Percentiles rank a stretch among this genome's conserved stretches.
Conservation (phyloP, 176 grass and related monocot genomes). For the Tillandsia leiboldiana region DNA sequence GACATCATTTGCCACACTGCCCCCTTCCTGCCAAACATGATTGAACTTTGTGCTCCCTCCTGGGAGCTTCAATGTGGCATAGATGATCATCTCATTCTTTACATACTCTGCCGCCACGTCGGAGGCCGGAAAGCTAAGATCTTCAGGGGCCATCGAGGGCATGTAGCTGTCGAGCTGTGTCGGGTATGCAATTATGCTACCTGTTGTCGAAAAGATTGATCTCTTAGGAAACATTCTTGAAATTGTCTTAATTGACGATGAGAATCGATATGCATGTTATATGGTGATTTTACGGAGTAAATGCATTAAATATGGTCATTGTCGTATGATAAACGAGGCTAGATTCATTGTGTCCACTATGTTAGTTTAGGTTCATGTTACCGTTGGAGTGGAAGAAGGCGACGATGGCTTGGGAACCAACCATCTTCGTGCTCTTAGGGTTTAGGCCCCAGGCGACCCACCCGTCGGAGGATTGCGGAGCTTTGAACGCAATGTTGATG, state of each 20-base stretch:
- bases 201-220: no score
- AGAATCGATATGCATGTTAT: no score
- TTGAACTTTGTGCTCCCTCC: constrained; percentile 42
- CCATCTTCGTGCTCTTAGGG: constrained; percentile 54
- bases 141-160: constrained; percentile 54
- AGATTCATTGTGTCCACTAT: no score
- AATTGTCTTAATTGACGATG: no score
- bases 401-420: constrained; percentile 60
- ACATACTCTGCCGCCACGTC: constrained; percentile 35
- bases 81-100: constrained; percentile 60
- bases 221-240: no score
- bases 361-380: no score
- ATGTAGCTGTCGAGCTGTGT: constrained; percentile 61
- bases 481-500: constrained; percentile 56
- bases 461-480: constrained; percentile 33
- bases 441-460: constrained; percentile 91
- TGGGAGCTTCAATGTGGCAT: constrained; percentile 48
- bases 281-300: no score
- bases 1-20: constrained; percentile 45
- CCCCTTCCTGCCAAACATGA: constrained; percentile 77
- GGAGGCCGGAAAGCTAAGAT: constrained; percentile 37
- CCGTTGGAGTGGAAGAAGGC: constrained; percentile 59
- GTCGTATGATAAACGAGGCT: no score
- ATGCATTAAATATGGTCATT: no score
- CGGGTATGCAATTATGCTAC: constrained; percentile 54